Base-by-base conservation (phyloP, 2,329 filamentous ascomycete species). In the Aureobasidium namibiae region DNA sequence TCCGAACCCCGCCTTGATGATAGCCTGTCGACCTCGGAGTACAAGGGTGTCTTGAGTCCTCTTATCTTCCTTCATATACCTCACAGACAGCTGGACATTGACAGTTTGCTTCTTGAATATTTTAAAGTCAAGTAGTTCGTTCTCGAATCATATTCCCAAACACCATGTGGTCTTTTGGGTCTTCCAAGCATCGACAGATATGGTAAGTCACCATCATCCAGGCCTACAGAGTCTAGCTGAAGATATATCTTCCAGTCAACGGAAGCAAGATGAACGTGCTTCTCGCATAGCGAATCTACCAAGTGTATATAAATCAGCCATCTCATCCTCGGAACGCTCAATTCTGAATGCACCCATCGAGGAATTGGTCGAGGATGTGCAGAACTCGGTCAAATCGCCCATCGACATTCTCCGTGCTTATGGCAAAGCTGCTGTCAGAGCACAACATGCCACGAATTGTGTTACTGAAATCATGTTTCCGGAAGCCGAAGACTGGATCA, bases 381-480 rank as follows among this genome's bases (percentile, higher is more conserved):
- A 92, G 33, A 80, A 82, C n/a, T 81, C 85, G 45, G 74, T 78
- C 56, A 77, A 84, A 50, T 79, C 81, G 13, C 86, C 92, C 0
- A 70, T 86, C 24, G 85, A 90, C 62, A 82, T 96, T 48, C 83
- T 96, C n/a, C 84, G 80, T 61, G 85, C 90, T 11, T 97, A 96
- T 70, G 88, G 88, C 67, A 96, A 95, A 73, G 86, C 92, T 21
- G 88, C 92, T 0, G 71, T 95, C 56, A 87, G 85, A 68, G 92
- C 90, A 1, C 92, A 96, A 36, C 81, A 86, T 63, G 87, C 87
- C 74, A 96, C 91, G 2, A 96, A 96, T 72, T 95, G 90, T 68
- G 75, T 95, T 13, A 96, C 92, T 0, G 92, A 96, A 74, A 78
- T 96, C 59, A 82, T 96, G 76, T 81, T 96, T 38, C 79, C 83